A percentile compares a stretch with the other conserved stretches of the same genome.
phyloP scores from a whole-genome alignment of 2,329 filamentous ascomycete species.

The Cordyceps farinosa region DNA sequence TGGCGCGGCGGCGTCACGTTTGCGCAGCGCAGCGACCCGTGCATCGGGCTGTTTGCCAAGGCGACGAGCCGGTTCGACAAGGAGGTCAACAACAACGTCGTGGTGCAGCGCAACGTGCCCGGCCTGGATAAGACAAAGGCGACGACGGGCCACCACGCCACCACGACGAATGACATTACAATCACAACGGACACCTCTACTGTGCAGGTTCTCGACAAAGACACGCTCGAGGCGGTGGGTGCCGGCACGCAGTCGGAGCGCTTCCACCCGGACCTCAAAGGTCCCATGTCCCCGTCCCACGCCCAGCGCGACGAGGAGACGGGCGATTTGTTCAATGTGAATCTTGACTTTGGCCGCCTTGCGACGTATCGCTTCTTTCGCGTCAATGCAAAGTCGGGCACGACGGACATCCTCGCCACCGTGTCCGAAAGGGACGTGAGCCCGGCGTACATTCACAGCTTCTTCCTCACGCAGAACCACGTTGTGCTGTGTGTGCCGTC shows the following conservation, averaged over 20 bases:
- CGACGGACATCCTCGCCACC: slow-evolving; percentile 63
- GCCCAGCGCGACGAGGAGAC: slow-evolving; percentile 62
- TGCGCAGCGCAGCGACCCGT: slow-evolving; percentile 64
- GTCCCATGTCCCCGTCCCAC: slow-evolving; percentile 62
- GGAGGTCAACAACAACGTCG: slow-evolving; percentile 46
- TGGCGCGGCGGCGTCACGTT: slow-evolving; percentile 53
- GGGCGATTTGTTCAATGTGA: slow-evolving; percentile 72
- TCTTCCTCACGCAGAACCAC: slow-evolving; percentile 63
- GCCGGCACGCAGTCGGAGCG: slow-evolving; percentile 47
- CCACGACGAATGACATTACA: slow-evolving; percentile 21
- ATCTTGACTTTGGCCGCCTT: slow-evolving; percentile 54
- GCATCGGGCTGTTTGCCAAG: slow-evolving; percentile 64
- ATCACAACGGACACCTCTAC: slow-evolving; percentile 43
- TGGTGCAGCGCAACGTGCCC: slow-evolving; percentile 49
- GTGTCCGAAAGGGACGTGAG: slow-evolving; percentile 39
- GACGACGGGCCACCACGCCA: slow-evolving; percentile 27
- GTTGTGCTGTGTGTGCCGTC: slow-evolving; percentile 67
- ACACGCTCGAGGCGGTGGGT: slow-evolving; percentile 64
- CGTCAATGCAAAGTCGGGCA: slow-evolving; percentile 55
- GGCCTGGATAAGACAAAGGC: slow-evolving; percentile 3
- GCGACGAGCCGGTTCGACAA: slow-evolving; percentile 53
- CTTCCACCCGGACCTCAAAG: slow-evolving; percentile 63
- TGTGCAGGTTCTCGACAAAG: slow-evolving; percentile 59
- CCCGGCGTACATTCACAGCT: slow-evolving; percentile 68
- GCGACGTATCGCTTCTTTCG: slow-evolving; percentile 63